Evolutionary conservation across 2,329 filamentous ascomycete genomes (phyloP).

Genomic region (Botrytis tulipae): DNA sequence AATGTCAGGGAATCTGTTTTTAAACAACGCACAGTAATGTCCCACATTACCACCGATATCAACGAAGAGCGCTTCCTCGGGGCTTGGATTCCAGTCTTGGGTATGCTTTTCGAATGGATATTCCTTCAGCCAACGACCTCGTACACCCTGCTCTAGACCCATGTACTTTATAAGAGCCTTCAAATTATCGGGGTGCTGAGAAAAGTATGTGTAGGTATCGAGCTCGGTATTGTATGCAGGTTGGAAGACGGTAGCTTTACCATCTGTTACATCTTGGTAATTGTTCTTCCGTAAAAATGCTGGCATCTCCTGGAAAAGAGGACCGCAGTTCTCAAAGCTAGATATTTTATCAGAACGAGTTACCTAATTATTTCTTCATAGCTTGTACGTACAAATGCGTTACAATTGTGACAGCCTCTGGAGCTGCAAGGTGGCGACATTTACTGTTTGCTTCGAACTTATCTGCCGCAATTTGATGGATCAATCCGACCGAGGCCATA

Average conservation of each 20-base stretch:
- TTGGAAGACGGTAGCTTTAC: neutral
- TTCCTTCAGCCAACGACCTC: neutral
- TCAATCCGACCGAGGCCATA: neutral
- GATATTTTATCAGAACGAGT: neutral
- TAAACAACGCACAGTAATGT: neutral
- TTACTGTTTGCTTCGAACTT: neutral
- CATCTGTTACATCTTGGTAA: neutral
- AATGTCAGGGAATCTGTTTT: conserved; percentile 26
- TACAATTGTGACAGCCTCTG: neutral
- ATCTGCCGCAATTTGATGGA: neutral
- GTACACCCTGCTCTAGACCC: neutral
- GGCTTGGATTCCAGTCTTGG: neutral
- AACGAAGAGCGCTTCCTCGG: neutral
- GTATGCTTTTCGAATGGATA: neutral
- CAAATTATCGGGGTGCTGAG: neutral
- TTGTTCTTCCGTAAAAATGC: neutral
- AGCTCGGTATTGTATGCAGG: neutral
- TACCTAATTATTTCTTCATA: neutral
- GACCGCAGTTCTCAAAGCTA: neutral
- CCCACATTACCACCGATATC: neutral
- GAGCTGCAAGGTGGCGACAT: neutral
- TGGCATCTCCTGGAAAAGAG: neutral
- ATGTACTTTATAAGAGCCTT: neutral
- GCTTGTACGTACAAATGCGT: neutral
- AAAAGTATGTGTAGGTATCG: neutral